Evolutionary conservation across 1,284 basidiomycete species (phyloP).

Genomic region (Cystobasidiaceae sp.): DNA sequence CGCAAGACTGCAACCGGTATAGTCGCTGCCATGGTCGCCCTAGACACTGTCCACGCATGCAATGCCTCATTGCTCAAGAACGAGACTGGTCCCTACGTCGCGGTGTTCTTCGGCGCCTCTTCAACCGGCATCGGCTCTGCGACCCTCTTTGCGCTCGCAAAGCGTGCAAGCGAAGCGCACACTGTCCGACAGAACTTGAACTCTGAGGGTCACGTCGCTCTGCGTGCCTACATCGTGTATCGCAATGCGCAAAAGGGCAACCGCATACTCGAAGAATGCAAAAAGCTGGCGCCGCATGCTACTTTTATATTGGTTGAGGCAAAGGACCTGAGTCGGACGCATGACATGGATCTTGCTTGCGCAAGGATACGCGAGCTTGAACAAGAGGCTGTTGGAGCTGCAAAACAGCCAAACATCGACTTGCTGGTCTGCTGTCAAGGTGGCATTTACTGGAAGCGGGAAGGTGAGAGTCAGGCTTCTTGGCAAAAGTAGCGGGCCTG

Average conservation of each 20-base stretch:
- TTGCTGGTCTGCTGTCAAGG: not conserved
- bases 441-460: not conserved
- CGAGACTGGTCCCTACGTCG: not conserved
- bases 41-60: not conserved
- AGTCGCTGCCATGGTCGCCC: not conserved
- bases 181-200: no score
- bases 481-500: not conserved
- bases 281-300: not conserved
- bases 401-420: not conserved
- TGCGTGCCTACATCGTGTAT: not conserved
- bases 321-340: not conserved
- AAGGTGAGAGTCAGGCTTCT: not conserved
- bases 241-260: not conserved
- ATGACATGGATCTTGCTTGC: not conserved
- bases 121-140: not conserved
- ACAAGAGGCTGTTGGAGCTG: not conserved
- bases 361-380: not conserved
- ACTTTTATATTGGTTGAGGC: not conserved
- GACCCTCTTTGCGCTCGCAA: not conserved
- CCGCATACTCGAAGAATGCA: not conserved
- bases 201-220: not conserved
- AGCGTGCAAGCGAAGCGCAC: not conserved
- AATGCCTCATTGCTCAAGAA: not conserved
- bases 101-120: not conserved
- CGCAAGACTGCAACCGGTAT: no score